Evolutionary conservation across 768 basidiomycete genomes (phyloP), one percentile per base, ranked within the genome.

Genomic region (Amanita pallidorosea): DNA sequence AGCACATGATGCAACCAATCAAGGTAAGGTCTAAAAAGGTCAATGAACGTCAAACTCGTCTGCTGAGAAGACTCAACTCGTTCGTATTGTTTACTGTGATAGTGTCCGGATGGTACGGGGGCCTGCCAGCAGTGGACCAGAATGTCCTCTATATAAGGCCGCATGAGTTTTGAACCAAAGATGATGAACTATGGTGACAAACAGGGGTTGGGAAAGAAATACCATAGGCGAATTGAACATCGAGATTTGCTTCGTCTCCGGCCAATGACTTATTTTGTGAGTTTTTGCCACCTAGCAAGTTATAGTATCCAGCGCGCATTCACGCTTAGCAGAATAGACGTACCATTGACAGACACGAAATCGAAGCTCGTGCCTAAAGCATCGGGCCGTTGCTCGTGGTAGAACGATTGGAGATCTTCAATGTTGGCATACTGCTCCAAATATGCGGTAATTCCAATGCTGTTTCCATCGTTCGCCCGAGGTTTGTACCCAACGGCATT

Each of bases 171-270:
- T n/a, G 27, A 18, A 40, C n/a, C 35, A 4, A 31, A 5, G 12
- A 20, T 12, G 1, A 6, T 20, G 20, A 15, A 15, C 11, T 18
- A n/a, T n/a, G n/a, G 45, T 5, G 34, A 25, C 27, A 7, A 45
- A 71, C 70, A 1, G 77, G 73, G 9, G 76, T 79, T 1, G 84
- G 84, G 59, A 72, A 72, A 2, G 78, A 71, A 17, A 85, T 54
- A 5, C 83, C 83, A 49, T 73, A 78, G 0, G 74, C 79, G 57
- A 76, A 82, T 56, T 85, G 79, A 5, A 74, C 70, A 54, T 85
- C 82, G 18, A 85, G 65, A 53, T 80, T 70, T 3, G 82, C 85
- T 61, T 87, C 85, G 2, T 53, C 59, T 5, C 81, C 82, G n/a
- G 83, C 76, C 22, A 65, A 66, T 0, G 59, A 60, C 8, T 65